Base-by-base conservation (phyloP, 2,329 filamentous ascomycete species). In the Hymenoscyphus albidus region DNA sequence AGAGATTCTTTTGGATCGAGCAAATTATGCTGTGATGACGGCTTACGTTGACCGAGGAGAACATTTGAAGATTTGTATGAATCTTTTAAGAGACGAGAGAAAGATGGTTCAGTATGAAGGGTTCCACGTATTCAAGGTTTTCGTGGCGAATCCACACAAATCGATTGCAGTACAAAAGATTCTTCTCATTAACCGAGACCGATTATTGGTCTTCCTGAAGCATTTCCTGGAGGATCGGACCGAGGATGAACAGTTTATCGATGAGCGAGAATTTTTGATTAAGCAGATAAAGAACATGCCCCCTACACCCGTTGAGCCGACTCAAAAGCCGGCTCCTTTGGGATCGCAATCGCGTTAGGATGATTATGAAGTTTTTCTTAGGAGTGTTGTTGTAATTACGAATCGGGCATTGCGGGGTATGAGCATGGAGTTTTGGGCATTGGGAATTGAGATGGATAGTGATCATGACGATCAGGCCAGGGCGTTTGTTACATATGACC, bases 81-180 rank as follows among this genome's bases (percentile, higher is more conserved):
- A 96, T 77, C 83, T 99, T 65, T 81, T 99, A 67, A 89, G 93
- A 70, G 95, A 98, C 77, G 94, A 98, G 77, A 87, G 94, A 71
- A 95, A 96, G 78, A 99, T 99, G 93, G 95, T 99, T 67, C 95
- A 98, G 78, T 99, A 99, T 76, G 95, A 99, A 77, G 95, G 93
- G 7, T 99, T 99, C 77, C 95, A 99, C 76, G 94, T 99, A 54
- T 99, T 99, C 84, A 99, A 99, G 82, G 94, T 99, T 68, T 99
- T 99, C 78, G 95, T 98, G 62, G 95, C 95, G 66, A 99, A 99
- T 76, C 95, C 95, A 7, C 93, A 98, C 81, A 99, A 99, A 80
- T 96, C 92, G n/a, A 83, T 94, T 66, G 92, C 93, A 40, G 95
- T 99, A 59, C 93, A 97, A 76, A 92, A 94, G 76, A 97, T 99